Evolutionary conservation across 371 early-diverging fungal genomes (phyloP).

Genomic region (Basidiobolus meristosporus): DNA sequence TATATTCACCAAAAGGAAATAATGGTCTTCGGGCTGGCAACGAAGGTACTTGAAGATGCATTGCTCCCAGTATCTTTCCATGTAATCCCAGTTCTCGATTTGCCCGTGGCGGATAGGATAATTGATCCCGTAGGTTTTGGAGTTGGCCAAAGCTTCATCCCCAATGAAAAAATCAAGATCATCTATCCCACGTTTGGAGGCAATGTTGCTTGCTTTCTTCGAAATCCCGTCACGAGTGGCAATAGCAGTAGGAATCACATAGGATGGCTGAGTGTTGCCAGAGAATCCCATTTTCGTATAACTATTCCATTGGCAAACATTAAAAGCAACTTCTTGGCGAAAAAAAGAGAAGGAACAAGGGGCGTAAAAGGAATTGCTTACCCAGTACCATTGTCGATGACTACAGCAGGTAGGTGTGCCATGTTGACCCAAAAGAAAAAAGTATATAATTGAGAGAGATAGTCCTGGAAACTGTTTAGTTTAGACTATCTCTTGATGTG

Average conservation of each 20-base stretch:
- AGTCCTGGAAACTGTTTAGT: too few species aligned
- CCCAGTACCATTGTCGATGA: conserved; percentile 92
- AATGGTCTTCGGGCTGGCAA: conserved; percentile 96
- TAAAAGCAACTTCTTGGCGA: too few species aligned
- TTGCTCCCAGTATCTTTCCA: conserved; percentile 91
- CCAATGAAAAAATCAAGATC: conserved; percentile 95
- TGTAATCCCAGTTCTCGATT: conserved; percentile 85
- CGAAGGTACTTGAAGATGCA: conserved; percentile 91
- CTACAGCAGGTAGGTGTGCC: conserved; percentile 39
- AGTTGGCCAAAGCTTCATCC: conserved; percentile 81
- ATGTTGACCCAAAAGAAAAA: background rate
- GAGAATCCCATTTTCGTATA: conserved; percentile 97
- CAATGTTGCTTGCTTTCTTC: conserved; percentile 34
- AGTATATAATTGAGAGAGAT: background rate
- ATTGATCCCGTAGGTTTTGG: conserved; percentile 62
- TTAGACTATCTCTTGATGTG: too few species aligned
- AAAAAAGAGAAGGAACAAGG: background rate
- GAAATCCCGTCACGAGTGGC: conserved; percentile 42
- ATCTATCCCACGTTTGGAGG: conserved; percentile 88
- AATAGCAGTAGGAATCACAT: conserved; percentile 87
- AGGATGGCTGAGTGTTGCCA: conserved; percentile 90
- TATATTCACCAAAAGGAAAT: conserved; percentile 49
- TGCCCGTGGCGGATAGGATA: conserved; percentile 83
- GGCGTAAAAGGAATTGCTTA: conserved; percentile 14
- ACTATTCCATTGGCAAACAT: too few species aligned